Conservation (phyloP, 2,329 filamentous ascomycete genomes). For the Calonectria crousiana region DNA sequence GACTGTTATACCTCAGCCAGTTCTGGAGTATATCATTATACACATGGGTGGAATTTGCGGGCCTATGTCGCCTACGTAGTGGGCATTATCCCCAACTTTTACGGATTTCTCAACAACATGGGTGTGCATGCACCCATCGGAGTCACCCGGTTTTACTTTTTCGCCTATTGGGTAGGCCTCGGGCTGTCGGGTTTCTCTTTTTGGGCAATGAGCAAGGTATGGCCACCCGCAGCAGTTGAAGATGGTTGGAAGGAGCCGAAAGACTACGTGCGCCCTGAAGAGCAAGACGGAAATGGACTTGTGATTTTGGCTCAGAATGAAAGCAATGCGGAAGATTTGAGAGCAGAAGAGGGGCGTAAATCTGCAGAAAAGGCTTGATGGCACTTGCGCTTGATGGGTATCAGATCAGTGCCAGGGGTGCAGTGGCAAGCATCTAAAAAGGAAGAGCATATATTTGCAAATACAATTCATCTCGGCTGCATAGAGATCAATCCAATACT, state of each 20-base stretch:
- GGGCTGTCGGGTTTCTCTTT: neutral
- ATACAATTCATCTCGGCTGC: too few species aligned
- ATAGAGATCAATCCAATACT: neutral
- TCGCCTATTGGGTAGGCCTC: slow-evolving; percentile 13
- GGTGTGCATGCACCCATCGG: slow-evolving; percentile 8
- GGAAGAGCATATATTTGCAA: neutral
- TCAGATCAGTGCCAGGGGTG: neutral
- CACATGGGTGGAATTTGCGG: slow-evolving; percentile 14
- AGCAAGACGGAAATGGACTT: neutral
- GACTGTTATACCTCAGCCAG: slow-evolving; percentile 10
- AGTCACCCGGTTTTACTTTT: slow-evolving; percentile 7
- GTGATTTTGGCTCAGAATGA: neutral
- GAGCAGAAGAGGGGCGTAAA: neutral
- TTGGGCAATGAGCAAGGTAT: slow-evolving; percentile 7
- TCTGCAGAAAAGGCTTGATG: neutral
- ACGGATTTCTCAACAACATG: slow-evolving; percentile 18
- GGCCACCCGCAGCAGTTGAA: slow-evolving; percentile 7
- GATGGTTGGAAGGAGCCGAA: slow-evolving; percentile 5
- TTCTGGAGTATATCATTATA: slow-evolving; percentile 19
- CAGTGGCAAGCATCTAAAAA: neutral
- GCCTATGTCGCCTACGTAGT: slow-evolving; percentile 22
- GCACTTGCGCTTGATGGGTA: neutral
- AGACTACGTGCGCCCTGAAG: slow-evolving; percentile 13
- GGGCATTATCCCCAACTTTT: slow-evolving; percentile 22
- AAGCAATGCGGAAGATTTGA: neutral